Percentiles rank a stretch among this genome's conserved stretches.
Conservation (phyloP, 2,329 filamentous ascomycete species). For the Blastomyces parvus region DNA sequence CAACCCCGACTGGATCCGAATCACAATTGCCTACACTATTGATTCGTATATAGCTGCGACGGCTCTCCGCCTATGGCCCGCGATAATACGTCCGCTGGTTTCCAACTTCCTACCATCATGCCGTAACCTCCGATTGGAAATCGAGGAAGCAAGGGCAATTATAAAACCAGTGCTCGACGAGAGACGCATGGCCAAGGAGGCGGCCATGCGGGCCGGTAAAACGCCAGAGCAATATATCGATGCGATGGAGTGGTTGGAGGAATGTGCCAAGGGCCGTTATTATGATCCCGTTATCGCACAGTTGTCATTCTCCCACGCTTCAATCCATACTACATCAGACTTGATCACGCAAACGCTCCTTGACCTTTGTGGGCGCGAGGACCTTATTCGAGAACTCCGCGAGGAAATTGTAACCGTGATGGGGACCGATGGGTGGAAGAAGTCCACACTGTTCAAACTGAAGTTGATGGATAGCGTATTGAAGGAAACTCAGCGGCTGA, state of each 20-base stretch:
- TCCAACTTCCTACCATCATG: conserved; percentile 14
- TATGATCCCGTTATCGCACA: conserved; percentile 19
- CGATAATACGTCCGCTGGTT: conserved; percentile 10
- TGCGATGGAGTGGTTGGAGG: conserved; percentile 22
- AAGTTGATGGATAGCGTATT: conserved; percentile 36
- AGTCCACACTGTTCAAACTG: conserved; percentile 31
- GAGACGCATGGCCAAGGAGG: conserved; percentile 10
- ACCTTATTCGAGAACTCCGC: conserved; percentile 15
- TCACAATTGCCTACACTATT: conserved; percentile 15
- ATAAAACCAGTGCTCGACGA: conserved; percentile 16
- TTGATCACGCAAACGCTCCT: conserved; percentile 19
- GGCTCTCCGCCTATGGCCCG: conserved; percentile 15
- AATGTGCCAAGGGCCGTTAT: conserved; percentile 16
- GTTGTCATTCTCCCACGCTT: conserved; percentile 17
- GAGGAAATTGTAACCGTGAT: conserved; percentile 19
- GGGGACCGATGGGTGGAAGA: conserved; percentile 23
- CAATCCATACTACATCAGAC: conserved; percentile 21
- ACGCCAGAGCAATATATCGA: conserved; percentile 14
- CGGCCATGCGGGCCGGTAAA: conserved; percentile 11
- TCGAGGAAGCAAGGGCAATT: conserved; percentile 14
- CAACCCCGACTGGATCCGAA: conserved; percentile 16
- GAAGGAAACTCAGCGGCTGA: conserved; percentile 32
- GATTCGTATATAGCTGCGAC: conserved; percentile 15
- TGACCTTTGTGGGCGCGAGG: conserved; percentile 15
- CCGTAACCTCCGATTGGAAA: conserved; percentile 10